These are phyloP conservation scores for Neolecta irregularis DNA, from an alignment of 1,139 yeast species.

Conservation along the genomic window DNA sequence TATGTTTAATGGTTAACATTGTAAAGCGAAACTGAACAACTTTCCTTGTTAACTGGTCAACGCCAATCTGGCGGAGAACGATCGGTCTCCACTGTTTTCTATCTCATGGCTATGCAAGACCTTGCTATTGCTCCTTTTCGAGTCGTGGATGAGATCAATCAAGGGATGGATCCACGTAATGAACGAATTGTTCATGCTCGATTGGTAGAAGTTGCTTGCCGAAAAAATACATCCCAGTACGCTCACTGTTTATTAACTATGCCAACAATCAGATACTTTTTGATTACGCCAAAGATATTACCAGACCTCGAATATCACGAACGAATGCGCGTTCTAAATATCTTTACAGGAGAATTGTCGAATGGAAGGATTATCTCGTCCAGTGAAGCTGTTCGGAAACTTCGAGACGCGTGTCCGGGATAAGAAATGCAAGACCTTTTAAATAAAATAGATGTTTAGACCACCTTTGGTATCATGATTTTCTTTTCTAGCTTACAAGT, in stretches of 20 bases:
- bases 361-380: too few species aligned
- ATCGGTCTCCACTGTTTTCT: constrained; percentile 85
- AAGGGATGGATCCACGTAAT: constrained; percentile 93
- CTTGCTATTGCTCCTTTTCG: constrained; percentile 80
- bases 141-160: constrained; percentile 95
- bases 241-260: neutral
- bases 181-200: constrained; percentile 77
- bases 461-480: neutral
- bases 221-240: constrained; percentile 33
- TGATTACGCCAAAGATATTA: constrained; percentile 82
- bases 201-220: constrained; percentile 75
- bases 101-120: constrained; percentile 84
- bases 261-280: constrained; percentile 45
- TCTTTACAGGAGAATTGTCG: constrained; percentile 49
- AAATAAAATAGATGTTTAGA: neutral
- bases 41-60: constrained; percentile 61
- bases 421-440: neutral
- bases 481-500: neutral
- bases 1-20: neutral
- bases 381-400: constrained; percentile 20
- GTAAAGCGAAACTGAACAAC: constrained; percentile 38
- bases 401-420: neutral
- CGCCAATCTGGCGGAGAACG: constrained; percentile 97
- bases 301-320: constrained; percentile 65
- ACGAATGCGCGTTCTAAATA: constrained; percentile 76